Evolutionary conservation across 208 protist species (phyloP), one percentile per base, ranked within the genome.

Genomic region (Porcisia deanei): DNA sequence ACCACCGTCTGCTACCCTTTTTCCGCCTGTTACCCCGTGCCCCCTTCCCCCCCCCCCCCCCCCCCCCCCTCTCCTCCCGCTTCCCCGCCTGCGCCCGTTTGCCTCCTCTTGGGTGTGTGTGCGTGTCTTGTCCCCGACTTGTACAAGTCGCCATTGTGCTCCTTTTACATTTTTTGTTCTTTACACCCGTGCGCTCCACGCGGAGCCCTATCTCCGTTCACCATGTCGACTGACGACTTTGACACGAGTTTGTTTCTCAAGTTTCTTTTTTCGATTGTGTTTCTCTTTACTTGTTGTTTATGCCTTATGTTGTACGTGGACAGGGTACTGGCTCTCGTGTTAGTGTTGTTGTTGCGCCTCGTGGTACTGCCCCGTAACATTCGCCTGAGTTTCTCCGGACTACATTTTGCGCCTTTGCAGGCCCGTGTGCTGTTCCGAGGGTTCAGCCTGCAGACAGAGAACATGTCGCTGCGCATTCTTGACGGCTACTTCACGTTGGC

Each of bases 401-500:
- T 96, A 43, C 81, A 91, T 60, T 45, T 96, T 34, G 69, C 90
- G 5, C 88, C 89, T 1, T 79, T 96, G 63, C 86, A 86, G 45
- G 87, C 81, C 7, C 87, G 94, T 30, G 69, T 97, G 8, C 88
- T 96, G 55, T 93, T 96, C 60, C 81, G 93, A 55, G 79, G 91
- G 59, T 70, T 97, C 25, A 89, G 88, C 69, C 89, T 89, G 70
- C 88, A 91, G 58, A 88, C 92, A 49, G 89, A 93, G 70, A 94
- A 97, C 82, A 43, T 93, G 55, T 93, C 94, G 1, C 60, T 97
- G n/a, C 88, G 86, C 66, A 85, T 95, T 55, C 82, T 95, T 10
- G 94, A 97, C 70, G 94, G 94, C 18, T 93, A 97, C 77, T 57
- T 94, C 53, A 92, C 92, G 3, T 90, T 97, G 65, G 74, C 75